Base-by-base conservation (phyloP, 2,329 filamentous ascomycete genomes). In the Clarireedia sp. region DNA sequence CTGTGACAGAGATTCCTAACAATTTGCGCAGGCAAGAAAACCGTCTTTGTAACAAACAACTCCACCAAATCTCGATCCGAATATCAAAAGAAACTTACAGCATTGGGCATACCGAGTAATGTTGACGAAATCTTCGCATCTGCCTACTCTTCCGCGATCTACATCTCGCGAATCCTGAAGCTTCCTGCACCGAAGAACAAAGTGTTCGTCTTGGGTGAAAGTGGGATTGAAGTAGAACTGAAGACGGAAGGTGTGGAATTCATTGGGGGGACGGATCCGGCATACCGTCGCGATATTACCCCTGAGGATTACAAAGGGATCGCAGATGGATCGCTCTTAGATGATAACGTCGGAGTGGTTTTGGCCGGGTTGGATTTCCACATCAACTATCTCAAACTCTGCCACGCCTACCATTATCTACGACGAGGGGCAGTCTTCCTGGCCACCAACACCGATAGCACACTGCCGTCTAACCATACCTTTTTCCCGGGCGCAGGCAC, bases 21-120 rank as follows among this genome's bases (percentile, higher is more conserved):
- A 19, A 26, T 62, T 53, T 47, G 14, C 37, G 26, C 52, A 94
- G 91, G 89, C 68, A 99, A 99, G 73, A 86, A 86, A 69, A 80
- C 94, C 36, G 85, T 99, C 54, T 99, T 99, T 69, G 94, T 99
- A 51, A 99, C 94, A 41, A 99, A 99, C 75, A 99, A 99, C 76
- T 96, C 90, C 68, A 97, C 94, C 56, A 99, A 99, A 71, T 96
- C 92, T 10, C 87, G 94, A 55, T 77, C 81, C 49, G 90, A 96
- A 70, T 99, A 99, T 73, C 86, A 87, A 70, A 90, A 92, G 76
- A 99, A 97, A 69, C 85, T 99, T 58, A 82, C 87, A 47, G 75
- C 75, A 53, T 79, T 96, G 69, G 87, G 87, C 47, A 96, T 99
- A 65, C 85, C 87, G 1, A 85, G 83, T 64, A 78, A 81, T 57